phyloP scores from a whole-genome alignment of 768 basidiomycete species.

The Leucocoprinus sp. region DNA sequence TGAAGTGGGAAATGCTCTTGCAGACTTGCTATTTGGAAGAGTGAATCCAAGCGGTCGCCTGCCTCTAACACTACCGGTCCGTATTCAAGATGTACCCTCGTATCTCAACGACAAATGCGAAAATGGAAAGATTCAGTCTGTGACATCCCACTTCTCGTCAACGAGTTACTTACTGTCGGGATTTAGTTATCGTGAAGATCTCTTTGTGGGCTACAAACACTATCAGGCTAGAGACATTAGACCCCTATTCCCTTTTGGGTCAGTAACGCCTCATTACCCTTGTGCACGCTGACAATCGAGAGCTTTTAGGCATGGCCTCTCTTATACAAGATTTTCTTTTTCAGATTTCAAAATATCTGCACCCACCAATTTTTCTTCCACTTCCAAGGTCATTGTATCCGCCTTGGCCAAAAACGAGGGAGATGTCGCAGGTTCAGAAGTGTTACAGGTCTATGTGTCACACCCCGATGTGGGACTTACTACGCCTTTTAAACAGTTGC shows the following conservation, averaged over 20 bases:
- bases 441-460: slow-evolving; percentile 58
- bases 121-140: slow-evolving; percentile 43
- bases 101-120: slow-evolving; percentile 51
- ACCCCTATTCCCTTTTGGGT: slow-evolving; percentile 67
- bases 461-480: slow-evolving; percentile 42
- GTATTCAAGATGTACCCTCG: slow-evolving; percentile 55
- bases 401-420: slow-evolving; percentile 53
- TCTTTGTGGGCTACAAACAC: slow-evolving; percentile 66
- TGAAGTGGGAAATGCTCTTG: slow-evolving; percentile 55
- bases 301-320: slow-evolving; percentile 50
- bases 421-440: slow-evolving; percentile 44
- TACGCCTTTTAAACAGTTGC: slow-evolving; percentile 54
- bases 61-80: slow-evolving; percentile 51
- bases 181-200: slow-evolving; percentile 46
- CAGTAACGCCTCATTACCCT: slow-evolving; percentile 14
- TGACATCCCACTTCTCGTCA: not conserved
- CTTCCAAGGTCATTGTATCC: slow-evolving; percentile 29
- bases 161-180: not conserved
- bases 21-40: slow-evolving; percentile 55
- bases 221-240: slow-evolving; percentile 45
- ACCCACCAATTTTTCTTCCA: slow-evolving; percentile 13
- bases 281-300: not conserved
- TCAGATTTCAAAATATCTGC: slow-evolving; percentile 35
- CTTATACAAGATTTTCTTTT: slow-evolving; percentile 64
- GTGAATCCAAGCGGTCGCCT: slow-evolving; percentile 56